A percentile compares a stretch with the other conserved stretches of the same genome.
These are phyloP conservation scores for Lecanicillium sp. DNA, from an alignment of 2,329 filamentous ascomycete genomes.

Conservation along the genomic window DNA sequence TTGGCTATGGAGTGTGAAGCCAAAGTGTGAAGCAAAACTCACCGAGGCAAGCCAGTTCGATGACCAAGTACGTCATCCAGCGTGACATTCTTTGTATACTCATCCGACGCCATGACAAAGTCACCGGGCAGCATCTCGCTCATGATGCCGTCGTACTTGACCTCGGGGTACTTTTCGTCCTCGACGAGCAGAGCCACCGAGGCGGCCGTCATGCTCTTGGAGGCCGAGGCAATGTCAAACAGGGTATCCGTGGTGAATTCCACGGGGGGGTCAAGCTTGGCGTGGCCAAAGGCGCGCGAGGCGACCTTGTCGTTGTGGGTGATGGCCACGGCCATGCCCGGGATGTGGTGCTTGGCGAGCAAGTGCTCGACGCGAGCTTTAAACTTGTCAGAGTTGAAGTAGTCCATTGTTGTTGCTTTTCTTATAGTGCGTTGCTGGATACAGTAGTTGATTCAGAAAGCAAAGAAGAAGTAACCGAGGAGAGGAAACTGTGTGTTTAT, in stretches of 20 bases:
- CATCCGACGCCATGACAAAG: slow-evolving; percentile 16
- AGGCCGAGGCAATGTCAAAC: slow-evolving; percentile 19
- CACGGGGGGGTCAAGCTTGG: slow-evolving; percentile 11
- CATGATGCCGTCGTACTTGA: slow-evolving; percentile 17
- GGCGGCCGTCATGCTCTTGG: slow-evolving; percentile 19
- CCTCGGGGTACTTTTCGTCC: slow-evolving; percentile 14
- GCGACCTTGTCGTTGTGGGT: slow-evolving; percentile 5
- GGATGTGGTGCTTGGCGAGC: slow-evolving; percentile 13
- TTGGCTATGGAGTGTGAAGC: too few species aligned
- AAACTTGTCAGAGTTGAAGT: slow-evolving; percentile 3
- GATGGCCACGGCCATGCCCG: slow-evolving; percentile 17
- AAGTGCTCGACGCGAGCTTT: slow-evolving; percentile 5
- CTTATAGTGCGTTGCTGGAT: too few species aligned
- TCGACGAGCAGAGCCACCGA: slow-evolving; percentile 16
- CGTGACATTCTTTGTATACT: slow-evolving; percentile 13
- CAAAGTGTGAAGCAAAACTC: neutral
- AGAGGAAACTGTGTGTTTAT: too few species aligned
- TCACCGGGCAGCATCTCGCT: slow-evolving; percentile 17
- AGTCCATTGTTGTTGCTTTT: slow-evolving; percentile 7
- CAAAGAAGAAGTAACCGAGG: too few species aligned
- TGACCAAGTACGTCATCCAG: slow-evolving; percentile 18
- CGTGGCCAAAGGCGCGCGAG: slow-evolving; percentile 16
- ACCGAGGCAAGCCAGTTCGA: slow-evolving; percentile 18
- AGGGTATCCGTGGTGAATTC: slow-evolving; percentile 17
- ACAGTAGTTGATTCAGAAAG: too few species aligned